Evolutionary conservation across 768 basidiomycete species (phyloP), one percentile per base, ranked within the genome.

Genomic region (Termitomyces sp.): DNA sequence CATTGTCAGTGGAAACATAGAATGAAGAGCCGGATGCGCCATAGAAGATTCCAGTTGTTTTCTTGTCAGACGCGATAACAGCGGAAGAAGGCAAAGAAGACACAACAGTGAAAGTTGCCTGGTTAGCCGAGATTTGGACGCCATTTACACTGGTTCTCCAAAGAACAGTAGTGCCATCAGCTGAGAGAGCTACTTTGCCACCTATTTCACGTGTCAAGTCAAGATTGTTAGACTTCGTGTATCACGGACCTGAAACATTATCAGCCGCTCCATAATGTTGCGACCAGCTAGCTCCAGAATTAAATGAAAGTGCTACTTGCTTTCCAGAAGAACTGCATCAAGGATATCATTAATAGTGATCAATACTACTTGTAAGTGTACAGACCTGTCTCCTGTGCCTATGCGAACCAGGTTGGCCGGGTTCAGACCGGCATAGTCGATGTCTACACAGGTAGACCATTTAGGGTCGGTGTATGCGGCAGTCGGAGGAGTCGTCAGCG

Each of bases 31-130:
- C 75, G 21, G 78, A 74, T 17, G 83, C 84, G 19, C 75, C 84
- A 62, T 86, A 86, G 72, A 86, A 85, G 47, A 82, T 64, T 0
- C 74, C 66, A 64, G 80, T 76, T 66, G 77, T 77, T 60, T 72
- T 72, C 68, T 85, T 86, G 69, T 87, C 85, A 2, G 85, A 80
- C 9, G 84, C 83, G 59, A 87, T 85, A 12, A 71, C 75, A 1
- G 83, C 77, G 40, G 64, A 67, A 3, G 78, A 72, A 0, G 85
- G 84, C 3, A 87, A 75, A 14, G 76, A 69, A 0, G 78, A 62
- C 30, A 86, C 84, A 3, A 73, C 62, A 3, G 71, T 67, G 66
- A 86, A 86, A 1, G 79, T 50, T 42, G 70, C 72, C 5, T 75
- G 76, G 60, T 75, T 76, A 49, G 78, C 77, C 10, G 83, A 85